Percentiles rank a stretch among this genome's conserved stretches.
Evolutionary conservation across 75 land plant genomes (phyloP).

Genomic region (Isoetes taiwanensis): DNA sequence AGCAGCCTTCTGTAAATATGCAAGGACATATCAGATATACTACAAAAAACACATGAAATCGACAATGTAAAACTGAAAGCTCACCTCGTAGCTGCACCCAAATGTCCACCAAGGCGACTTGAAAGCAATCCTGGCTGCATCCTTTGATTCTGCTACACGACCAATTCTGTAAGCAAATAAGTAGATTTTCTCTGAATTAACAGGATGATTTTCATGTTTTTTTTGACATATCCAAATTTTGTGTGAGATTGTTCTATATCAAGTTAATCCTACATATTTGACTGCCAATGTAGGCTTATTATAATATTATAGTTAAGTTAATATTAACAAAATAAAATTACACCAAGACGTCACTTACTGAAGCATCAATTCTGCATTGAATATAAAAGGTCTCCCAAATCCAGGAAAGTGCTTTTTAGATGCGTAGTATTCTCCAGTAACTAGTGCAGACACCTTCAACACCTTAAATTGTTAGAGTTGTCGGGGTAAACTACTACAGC

Average conservation of each 20-base stretch:
- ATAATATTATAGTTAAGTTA: no score
- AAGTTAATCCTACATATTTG: no score
- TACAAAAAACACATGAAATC: neutral
- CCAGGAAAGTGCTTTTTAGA: slow-evolving; percentile 80
- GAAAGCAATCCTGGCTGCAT: slow-evolving; percentile 75
- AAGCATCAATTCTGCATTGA: slow-evolving; percentile 72
- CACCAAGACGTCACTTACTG: slow-evolving; percentile 29
- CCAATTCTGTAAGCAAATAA: slow-evolving; percentile 46
- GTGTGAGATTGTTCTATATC: no score
- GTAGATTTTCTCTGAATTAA: no score
- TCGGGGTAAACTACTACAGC: neutral
- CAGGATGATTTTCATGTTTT: no score
- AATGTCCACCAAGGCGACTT: slow-evolving; percentile 98
- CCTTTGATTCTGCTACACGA: slow-evolving; percentile 68
- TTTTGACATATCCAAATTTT: no score
- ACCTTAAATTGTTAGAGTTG: neutral
- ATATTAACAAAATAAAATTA: no score
- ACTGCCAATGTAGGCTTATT: no score
- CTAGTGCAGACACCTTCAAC: slow-evolving; percentile 67
- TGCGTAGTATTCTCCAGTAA: slow-evolving; percentile 79
- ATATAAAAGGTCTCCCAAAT: slow-evolving; percentile 80
- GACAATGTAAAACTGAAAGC: neutral
- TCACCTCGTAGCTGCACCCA: slow-evolving; percentile 62
- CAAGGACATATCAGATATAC: no score
- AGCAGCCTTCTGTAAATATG: slow-evolving; percentile 62